Evolutionary conservation across 2,329 filamentous ascomycete genomes (phyloP), one percentile per base, ranked within the genome.

Genomic region (Coleophoma crateriformis): DNA sequence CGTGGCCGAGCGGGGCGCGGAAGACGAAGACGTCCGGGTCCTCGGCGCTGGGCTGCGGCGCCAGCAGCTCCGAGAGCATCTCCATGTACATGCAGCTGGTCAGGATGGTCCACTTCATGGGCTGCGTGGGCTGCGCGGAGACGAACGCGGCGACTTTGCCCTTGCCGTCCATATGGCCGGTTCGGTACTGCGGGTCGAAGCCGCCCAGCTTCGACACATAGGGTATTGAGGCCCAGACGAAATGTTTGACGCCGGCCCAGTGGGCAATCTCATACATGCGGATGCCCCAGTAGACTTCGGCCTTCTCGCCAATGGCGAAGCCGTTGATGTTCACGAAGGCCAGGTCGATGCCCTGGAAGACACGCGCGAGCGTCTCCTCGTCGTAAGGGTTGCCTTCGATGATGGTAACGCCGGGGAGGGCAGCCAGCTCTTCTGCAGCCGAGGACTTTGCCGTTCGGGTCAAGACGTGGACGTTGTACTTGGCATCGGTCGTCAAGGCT

Each of bases 101-200:
- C 14, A 65, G 49, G 11, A 65, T 44, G n/a, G 47, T 54, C 55
- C 54, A 56, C 22, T 10, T 53, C 60, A 54, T 60, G 46, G 35
- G 60, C 3, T 40, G 50, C 2, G 50, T 52, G 8, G 51, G 50
- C 39, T 54, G 46, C 27, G 46, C 47, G n/a, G 43, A 32, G 20
- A 56, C 19, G 14, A 42, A 55, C 17, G 57, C 65, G 6, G 59
- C 58, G 4, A 68, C 57, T 33, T 60, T 54, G 4, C 61, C 64
- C 45, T 69, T 69, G 2, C 65, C 69, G 53, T 71, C 69, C 33
- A 68, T 66, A 56, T 71, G 68, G 1, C 68, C 68, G 2, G 55
- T 57, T 5, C 65, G 61, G 50, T 61, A 65, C 34, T 64, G 61
- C 2, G 65, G 58, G 38, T 69, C 59, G 45, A 65, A 71, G 8